Conservation (phyloP, 345 rosid species). For the Populus davidiana region DNA sequence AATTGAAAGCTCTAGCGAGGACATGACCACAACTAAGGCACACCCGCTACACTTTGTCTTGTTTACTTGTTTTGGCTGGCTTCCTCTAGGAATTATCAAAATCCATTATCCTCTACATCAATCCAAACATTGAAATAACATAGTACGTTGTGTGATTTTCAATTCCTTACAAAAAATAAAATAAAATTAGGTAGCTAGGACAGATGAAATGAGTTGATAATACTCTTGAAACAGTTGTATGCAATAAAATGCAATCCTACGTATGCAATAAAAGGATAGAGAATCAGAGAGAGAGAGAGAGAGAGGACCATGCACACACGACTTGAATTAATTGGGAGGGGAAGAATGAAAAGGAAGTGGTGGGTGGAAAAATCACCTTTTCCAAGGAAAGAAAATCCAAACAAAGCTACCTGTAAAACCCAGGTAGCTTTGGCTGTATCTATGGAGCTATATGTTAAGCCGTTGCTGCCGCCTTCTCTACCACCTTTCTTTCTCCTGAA, state of each 20-base stretch:
- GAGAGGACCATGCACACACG: background rate
- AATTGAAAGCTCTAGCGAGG: background rate
- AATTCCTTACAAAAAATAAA: no score
- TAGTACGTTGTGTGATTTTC: no score
- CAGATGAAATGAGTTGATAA: background rate
- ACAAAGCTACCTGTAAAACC: constrained; percentile 30
- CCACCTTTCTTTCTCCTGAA: background rate
- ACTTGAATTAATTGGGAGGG: background rate
- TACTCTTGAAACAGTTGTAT: no score
- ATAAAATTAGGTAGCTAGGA: no score
- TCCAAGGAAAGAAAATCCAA: constrained; percentile 26
- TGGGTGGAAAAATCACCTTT: background rate
- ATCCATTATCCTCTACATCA: background rate
- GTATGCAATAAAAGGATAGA: background rate
- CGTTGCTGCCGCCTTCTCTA: constrained; percentile 24
- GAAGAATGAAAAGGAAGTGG: background rate
- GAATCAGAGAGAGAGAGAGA: background rate
- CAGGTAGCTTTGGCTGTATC: constrained; percentile 36
- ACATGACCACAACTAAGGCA: background rate
- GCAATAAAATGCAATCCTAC: background rate
- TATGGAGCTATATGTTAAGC: constrained; percentile 17
- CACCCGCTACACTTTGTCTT: constrained; percentile 16
- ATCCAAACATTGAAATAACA: background rate
- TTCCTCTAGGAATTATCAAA: constrained; percentile 4
- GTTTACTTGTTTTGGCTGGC: constrained; percentile 9